Evolutionary conservation across 768 basidiomycete genomes (phyloP), one percentile per base, ranked within the genome.

Genomic region (Chalciporus pseudorubinellus): DNA sequence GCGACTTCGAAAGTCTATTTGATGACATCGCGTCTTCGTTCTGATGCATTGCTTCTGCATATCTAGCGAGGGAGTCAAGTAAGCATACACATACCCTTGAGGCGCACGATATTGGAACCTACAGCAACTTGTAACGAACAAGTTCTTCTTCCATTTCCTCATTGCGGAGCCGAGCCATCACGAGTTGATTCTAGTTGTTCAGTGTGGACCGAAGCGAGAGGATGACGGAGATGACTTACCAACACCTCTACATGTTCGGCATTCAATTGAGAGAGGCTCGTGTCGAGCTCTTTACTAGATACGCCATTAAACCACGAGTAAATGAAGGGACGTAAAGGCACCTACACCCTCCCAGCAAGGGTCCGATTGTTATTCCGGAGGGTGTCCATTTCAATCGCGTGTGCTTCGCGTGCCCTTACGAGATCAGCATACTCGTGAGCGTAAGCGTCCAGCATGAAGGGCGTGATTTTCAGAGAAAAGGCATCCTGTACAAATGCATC

Each of bases 91-190:
- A 10, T 18, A 19, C n/a, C 6, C 6, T 24, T 8, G 13, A 36
- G 13, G 18, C 2, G 16, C 9, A 20, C 16, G 9, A 45, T 9
- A 40, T 7, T 26, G 26, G 18, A 22, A 54, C 54, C 31, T 24
- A 94, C 90, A 95, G 67, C 40, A 97, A 74, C 72, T 97, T 97
- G 72, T 97, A 98, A 38, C 89, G 84, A 34, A 99, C 95, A 16
- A 99, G 81, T 67, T 98, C 92, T 51, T 84, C 80, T 68, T 98
- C 97, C 53, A 95, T 77, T 66, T 98, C 94, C 66, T 99, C 95
- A 59, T 91, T 90, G 53, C 86, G 84, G 36, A 98, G 72, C 46
- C 94, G 83, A 51, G 86, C 79, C 74, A 85, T 91, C 4, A 98
- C 97, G 4, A 98, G 80, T 65, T 95, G 87, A 59, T 95, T 92